Percentiles rank a stretch among this genome's conserved stretches.
Conservation (phyloP, 257 asterid species). For the Nicotiana attenuata region DNA sequence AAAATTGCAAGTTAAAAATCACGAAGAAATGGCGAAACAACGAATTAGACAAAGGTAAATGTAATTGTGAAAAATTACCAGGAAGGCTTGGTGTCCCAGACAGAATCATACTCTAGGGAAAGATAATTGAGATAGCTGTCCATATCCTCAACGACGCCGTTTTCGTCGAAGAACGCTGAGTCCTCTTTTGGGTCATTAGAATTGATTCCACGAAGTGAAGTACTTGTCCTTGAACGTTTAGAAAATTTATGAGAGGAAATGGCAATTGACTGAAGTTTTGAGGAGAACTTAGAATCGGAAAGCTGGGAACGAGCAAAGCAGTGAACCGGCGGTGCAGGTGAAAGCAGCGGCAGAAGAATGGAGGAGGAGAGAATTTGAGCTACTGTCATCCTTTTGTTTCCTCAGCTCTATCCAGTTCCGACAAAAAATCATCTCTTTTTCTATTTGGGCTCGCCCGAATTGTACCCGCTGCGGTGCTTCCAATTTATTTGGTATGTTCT, state of each 20-base stretch:
- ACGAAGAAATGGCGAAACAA: not conserved
- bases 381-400: not conserved
- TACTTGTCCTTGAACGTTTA: slow-evolving; percentile 4
- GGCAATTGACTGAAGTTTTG: not conserved
- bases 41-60: not conserved
- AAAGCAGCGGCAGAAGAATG: not conserved
- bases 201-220: slow-evolving; percentile 20
- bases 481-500: not conserved
- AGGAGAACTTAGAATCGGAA: not conserved
- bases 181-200: slow-evolving; percentile 30
- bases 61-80: slow-evolving; percentile 34
- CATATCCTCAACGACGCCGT: slow-evolving; percentile 86
- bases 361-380: not conserved
- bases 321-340: not conserved
- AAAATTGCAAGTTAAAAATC: too few relatives aligned
- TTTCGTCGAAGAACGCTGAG: slow-evolving; percentile 50
- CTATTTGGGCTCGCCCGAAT: not conserved
- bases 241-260: not conserved
- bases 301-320: not conserved
- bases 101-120: slow-evolving; percentile 85
- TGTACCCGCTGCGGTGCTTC: not conserved
- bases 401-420: not conserved
- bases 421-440: not conserved
- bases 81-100: slow-evolving; percentile 94
- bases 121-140: slow-evolving; percentile 79